These are phyloP conservation scores for Leccinum fallax DNA, from an alignment of 1,284 basidiomycete genomes.

Conservation along the genomic window DNA sequence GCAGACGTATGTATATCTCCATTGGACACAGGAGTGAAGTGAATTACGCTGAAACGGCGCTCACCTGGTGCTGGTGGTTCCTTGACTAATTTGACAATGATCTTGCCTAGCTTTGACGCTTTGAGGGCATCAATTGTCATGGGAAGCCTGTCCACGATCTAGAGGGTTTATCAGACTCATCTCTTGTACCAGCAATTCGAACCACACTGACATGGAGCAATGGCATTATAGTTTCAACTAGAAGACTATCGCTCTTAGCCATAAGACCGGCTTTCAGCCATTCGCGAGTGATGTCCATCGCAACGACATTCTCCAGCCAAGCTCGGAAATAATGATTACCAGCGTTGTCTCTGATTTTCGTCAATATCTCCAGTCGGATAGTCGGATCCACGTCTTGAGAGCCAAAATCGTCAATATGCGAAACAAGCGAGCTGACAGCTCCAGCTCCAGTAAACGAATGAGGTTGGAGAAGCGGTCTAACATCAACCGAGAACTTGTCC, in stretches of 20 bases:
- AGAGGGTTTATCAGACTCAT: slow-evolving; percentile 26
- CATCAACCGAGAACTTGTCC: slow-evolving; percentile 49
- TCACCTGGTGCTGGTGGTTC: slow-evolving; percentile 71
- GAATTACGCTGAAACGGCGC: slow-evolving; percentile 35
- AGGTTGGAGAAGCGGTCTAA: slow-evolving; percentile 56
- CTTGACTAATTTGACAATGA: slow-evolving; percentile 72
- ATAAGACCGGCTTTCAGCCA: slow-evolving; percentile 72
- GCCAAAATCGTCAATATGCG: slow-evolving; percentile 59
- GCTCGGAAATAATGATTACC: slow-evolving; percentile 83
- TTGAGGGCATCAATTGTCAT: slow-evolving; percentile 67
- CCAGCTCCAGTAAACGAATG: slow-evolving; percentile 67
- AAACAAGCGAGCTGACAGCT: slow-evolving; percentile 60
- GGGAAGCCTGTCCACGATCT: slow-evolving; percentile 83
- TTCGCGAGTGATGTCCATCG: slow-evolving; percentile 74
- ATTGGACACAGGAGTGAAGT: slow-evolving; percentile 22
- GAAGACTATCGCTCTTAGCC: slow-evolving; percentile 54
- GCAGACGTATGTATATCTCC: slow-evolving; percentile 34
- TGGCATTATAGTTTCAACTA: slow-evolving; percentile 79
- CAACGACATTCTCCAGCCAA: slow-evolving; percentile 71
- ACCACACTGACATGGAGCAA: slow-evolving; percentile 69
- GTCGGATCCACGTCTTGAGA: slow-evolving; percentile 59
- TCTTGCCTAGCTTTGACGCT: slow-evolving; percentile 73
- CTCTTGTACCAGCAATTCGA: slow-evolving; percentile 8
- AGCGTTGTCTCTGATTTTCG: slow-evolving; percentile 77
- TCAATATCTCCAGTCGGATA: slow-evolving; percentile 67